Percentiles rank a stretch among this genome's conserved stretches.
Evolutionary conservation across 2,329 filamentous ascomycete species (phyloP).

Genomic region (Penicillium sp.): DNA sequence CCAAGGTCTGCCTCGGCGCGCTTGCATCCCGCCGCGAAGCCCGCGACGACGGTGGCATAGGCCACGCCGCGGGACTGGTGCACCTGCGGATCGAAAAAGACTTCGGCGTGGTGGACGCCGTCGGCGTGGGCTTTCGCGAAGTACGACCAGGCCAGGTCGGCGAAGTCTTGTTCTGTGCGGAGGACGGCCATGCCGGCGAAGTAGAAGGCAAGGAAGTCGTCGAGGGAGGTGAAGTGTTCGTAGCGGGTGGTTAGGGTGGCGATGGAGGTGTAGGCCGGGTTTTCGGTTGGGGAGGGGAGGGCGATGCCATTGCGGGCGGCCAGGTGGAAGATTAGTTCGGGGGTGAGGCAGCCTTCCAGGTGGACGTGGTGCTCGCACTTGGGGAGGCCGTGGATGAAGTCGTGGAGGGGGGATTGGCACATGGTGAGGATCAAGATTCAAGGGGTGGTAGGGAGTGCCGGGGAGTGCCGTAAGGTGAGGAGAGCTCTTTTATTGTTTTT

Average conservation of each 20-base stretch:
- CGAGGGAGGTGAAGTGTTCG: constrained; percentile 66
- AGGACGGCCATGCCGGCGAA: constrained; percentile 75
- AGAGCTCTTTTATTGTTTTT: not conserved
- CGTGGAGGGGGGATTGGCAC: constrained; percentile 59
- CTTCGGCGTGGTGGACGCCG: constrained; percentile 70
- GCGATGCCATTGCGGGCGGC: constrained; percentile 66
- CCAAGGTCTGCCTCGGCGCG: constrained; percentile 65
- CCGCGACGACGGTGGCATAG: constrained; percentile 65
- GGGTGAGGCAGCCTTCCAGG: constrained; percentile 73
- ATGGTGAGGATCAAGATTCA: constrained; percentile 38
- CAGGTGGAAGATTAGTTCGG: constrained; percentile 69
- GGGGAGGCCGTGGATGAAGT: constrained; percentile 66
- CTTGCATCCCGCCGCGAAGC: constrained; percentile 62
- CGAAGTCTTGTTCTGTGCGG: constrained; percentile 67
- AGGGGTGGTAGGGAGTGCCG: not conserved
- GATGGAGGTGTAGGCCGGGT: constrained; percentile 65
- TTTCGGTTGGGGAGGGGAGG: constrained; percentile 56
- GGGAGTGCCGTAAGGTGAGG: not conserved
- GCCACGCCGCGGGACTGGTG: constrained; percentile 65
- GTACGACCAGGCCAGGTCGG: constrained; percentile 71
- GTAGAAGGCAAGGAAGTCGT: constrained; percentile 79
- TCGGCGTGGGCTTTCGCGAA: constrained; percentile 65
- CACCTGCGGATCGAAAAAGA: constrained; percentile 81
- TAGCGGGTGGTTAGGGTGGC: constrained; percentile 65
- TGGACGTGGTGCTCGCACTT: constrained; percentile 85